Percentiles rank a stretch among this genome's conserved stretches.
phyloP scores from a whole-genome alignment of 768 basidiomycete genomes.

The Termitomyces sp. region DNA sequence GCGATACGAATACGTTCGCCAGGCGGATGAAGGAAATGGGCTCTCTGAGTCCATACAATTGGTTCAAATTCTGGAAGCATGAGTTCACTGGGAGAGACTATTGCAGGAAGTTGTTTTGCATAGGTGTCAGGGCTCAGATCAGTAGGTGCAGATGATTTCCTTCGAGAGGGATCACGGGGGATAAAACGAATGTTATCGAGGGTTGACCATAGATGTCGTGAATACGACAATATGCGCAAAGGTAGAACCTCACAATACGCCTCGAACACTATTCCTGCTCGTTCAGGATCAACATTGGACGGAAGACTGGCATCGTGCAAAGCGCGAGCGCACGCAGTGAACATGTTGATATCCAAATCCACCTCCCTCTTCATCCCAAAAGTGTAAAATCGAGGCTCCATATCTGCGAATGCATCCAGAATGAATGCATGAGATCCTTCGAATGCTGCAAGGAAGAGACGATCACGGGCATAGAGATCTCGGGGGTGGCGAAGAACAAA shows the following conservation, averaged over 20 bases:
- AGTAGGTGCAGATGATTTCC: neutral
- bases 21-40: conserved; percentile 23
- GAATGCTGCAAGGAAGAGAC: conserved; percentile 32
- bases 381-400: conserved; percentile 21
- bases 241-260: conserved; percentile 31
- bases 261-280: conserved; percentile 27
- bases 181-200: conserved; percentile 35
- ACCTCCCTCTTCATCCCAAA: conserved; percentile 26
- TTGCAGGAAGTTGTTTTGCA: conserved; percentile 20
- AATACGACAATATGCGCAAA: conserved; percentile 15
- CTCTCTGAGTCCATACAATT: conserved; percentile 49
- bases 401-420: conserved; percentile 18
- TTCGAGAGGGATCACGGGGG: conserved; percentile 23
- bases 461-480: conserved; percentile 29
- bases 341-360: conserved; percentile 26
- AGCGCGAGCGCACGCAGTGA: conserved; percentile 29
- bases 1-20: conserved; percentile 25
- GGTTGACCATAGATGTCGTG: conserved; percentile 19
- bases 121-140: conserved; percentile 18
- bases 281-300: conserved; percentile 12
- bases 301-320: conserved; percentile 18
- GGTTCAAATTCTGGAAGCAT: conserved; percentile 31
- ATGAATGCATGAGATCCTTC: conserved; percentile 26
- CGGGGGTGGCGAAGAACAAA: conserved; percentile 18
- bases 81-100: conserved; percentile 34